Percentiles rank a stretch among this genome's conserved stretches.
These are phyloP conservation scores for Graphilbum ipis-grandicollis DNA, from an alignment of 2,329 filamentous ascomycete species.

Conservation along the genomic window DNA sequence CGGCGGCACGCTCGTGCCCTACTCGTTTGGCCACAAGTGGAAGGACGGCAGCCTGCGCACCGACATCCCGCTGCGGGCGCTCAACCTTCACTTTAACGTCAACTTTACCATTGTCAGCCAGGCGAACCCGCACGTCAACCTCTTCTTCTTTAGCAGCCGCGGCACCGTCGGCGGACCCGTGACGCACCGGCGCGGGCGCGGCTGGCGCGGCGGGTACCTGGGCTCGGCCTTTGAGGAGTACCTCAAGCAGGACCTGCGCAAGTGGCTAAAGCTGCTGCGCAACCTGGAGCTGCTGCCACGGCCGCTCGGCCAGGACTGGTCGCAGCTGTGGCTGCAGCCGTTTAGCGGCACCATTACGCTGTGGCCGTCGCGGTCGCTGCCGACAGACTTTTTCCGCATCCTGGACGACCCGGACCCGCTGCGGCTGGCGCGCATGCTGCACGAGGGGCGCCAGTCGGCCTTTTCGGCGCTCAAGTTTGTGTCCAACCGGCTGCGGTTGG, in stretches of 20 bases:
- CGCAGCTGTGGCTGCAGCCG: conserved; percentile 84
- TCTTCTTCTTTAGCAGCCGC: conserved; percentile 95
- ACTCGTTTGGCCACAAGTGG: conserved; percentile 98
- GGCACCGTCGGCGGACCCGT: conserved; percentile 86
- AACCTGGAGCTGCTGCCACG: conserved; percentile 84
- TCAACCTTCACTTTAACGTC: conserved; percentile 96
- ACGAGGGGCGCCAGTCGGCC: conserved; percentile 71
- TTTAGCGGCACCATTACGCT: conserved; percentile 93
- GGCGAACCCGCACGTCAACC: conserved; percentile 94
- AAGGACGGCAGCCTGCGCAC: conserved; percentile 91
- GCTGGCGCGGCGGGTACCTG: conserved; percentile 91
- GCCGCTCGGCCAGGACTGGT: conserved; percentile 89
- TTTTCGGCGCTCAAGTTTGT: conserved; percentile 91
- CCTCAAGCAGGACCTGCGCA: conserved; percentile 88
- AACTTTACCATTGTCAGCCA: conserved; percentile 83
- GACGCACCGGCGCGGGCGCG: conserved; percentile 79
- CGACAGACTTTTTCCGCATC: conserved; percentile 72
- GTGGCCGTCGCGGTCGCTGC: conserved; percentile 61
- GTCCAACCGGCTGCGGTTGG: conserved; percentile 69
- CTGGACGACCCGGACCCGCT: conserved; percentile 64
- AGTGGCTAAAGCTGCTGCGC: conserved; percentile 90
- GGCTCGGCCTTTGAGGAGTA: conserved; percentile 87
- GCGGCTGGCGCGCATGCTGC: conserved; percentile 72
- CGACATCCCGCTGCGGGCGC: conserved; percentile 83
- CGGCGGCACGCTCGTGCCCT: conserved; percentile 57